phyloP scores from a whole-genome alignment of 2,329 filamentous ascomycete species.

The Aspergillus terreus region DNA sequence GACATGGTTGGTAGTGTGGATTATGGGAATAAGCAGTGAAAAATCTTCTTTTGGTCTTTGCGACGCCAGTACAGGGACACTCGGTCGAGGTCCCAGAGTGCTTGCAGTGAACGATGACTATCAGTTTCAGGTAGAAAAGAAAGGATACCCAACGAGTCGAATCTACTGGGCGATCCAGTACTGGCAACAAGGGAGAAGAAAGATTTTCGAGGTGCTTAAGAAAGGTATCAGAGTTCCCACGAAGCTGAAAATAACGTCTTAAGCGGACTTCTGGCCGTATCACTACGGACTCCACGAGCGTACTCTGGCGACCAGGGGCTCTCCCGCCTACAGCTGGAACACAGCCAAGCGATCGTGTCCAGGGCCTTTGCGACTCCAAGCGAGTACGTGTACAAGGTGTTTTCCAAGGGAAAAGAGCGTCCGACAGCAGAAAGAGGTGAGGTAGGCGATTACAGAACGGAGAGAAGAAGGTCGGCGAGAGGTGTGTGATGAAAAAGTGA shows the following conservation, averaged over 20 bases:
- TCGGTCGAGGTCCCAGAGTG: conserved; percentile 6
- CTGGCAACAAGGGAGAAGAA: conserved; percentile 8
- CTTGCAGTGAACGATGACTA: conserved; percentile 11
- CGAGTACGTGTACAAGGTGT: conserved; percentile 37
- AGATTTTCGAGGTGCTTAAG: conserved; percentile 15
- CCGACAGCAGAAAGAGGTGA: not conserved
- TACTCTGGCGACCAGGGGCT: conserved; percentile 28
- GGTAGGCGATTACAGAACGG: conserved; percentile 1
- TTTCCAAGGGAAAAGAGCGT: conserved; percentile 25
- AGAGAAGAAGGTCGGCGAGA: conserved; percentile 2
- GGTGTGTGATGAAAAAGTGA: conserved; percentile 6
- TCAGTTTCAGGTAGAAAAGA: conserved; percentile 13
- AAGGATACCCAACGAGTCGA: conserved; percentile 14
- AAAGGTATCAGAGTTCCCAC: conserved; percentile 9
- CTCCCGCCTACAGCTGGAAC: conserved; percentile 38
- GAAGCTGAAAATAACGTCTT: conserved; percentile 17
- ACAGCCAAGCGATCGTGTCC: conserved; percentile 34
- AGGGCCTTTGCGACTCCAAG: conserved; percentile 25
- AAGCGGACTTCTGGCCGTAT: conserved; percentile 29
- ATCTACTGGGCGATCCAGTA: conserved; percentile 26
- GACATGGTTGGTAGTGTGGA: conserved; percentile 54
- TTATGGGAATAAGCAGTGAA: conserved; percentile 1
- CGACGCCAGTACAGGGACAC: conserved; percentile 10
- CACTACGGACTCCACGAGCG: conserved; percentile 37
- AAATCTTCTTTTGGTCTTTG: not conserved